Evolutionary conservation across 208 protist genomes (phyloP).

Genomic region (Endotrypanum monterogeii): DNA sequence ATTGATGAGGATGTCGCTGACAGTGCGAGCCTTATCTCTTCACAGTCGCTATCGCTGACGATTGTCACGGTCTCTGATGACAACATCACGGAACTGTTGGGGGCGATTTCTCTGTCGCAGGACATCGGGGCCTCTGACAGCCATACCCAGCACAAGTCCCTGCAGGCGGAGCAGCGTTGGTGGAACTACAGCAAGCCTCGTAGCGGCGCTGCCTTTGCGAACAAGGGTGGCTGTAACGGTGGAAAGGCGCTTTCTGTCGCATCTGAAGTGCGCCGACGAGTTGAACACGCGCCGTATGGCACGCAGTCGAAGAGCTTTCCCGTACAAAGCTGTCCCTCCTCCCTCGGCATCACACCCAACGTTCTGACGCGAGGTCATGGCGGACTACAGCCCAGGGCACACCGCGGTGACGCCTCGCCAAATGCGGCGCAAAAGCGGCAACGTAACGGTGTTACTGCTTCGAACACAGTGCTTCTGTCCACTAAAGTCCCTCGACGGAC

Average conservation of each 20-base stretch:
- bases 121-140: conserved; percentile 22
- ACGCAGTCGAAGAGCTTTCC: conserved; percentile 23
- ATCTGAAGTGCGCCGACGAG: conserved; percentile 9
- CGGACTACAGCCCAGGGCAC: conserved; percentile 14
- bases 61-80: conserved; percentile 32
- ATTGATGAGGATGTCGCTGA: too few relatives aligned
- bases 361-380: neutral
- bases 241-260: neutral
- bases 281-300: conserved; percentile 18
- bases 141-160: neutral
- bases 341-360: neutral
- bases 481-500: neutral
- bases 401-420: conserved; percentile 11
- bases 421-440: neutral
- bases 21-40: too few relatives aligned
- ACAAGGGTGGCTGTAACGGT: conserved; percentile 3
- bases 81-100: conserved; percentile 18
- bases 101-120: conserved; percentile 25
- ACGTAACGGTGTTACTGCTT: conserved; percentile 4
- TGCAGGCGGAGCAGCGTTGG: conserved; percentile 12
- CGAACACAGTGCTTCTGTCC: neutral
- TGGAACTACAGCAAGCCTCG: neutral
- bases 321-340: neutral
- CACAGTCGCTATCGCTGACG: conserved; percentile 13
- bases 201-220: neutral